Evolutionary conservation across 345 rosid species (phyloP), one percentile per base, ranked within the genome.

Genomic region (Excoecaria cochinchinensis): DNA sequence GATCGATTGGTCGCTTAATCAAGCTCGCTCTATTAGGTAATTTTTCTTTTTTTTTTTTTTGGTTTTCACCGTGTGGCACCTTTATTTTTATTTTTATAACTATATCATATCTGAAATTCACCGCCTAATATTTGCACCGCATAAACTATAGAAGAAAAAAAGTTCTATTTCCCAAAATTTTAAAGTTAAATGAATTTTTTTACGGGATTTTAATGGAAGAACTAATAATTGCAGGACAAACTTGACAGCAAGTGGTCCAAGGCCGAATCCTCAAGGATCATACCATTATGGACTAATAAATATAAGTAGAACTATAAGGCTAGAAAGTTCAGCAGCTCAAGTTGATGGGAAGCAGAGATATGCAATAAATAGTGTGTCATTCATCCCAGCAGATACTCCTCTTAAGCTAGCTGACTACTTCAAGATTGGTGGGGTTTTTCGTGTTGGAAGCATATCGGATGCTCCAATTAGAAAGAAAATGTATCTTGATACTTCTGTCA

Each of bases 181-280:
- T n/a, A n/a, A n/a, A n/a, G n/a, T n/a, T n/a, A n/a, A n/a, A n/a
- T n/a, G 31, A 31, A 31, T 31, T 31, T 31, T 0, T 31, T 31
- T 31, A 0, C 2, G 2, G 31, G 31, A 31, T 31, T 31, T 31
- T 31, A 31, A 31, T 2, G 2, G 31, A 2, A 31, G 2, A 31
- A 31, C 1, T 31, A 31, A 31, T 44, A 44, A 9, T 74, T 83
- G 69, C 89, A 92, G 98, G 83, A 83, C 96, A 86, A 95, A 95
- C 73, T 86, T 95, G 62, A 91, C 99, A 0, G 98, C 99, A 14
- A 95, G 97, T 74, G 99, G 93, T 38, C 98, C 98, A 0, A 87
- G 99, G 57, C 98, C 99, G 4, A 95, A 95, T 82, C 99, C 99
- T 3, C 99, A 95, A 84, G 99, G 99, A 12, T 95, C 99, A 1